Percentiles rank a stretch among this genome's conserved stretches.
Conservation (phyloP, 1,139 yeast species). For the Spencermartinsiella ligniputridi region DNA sequence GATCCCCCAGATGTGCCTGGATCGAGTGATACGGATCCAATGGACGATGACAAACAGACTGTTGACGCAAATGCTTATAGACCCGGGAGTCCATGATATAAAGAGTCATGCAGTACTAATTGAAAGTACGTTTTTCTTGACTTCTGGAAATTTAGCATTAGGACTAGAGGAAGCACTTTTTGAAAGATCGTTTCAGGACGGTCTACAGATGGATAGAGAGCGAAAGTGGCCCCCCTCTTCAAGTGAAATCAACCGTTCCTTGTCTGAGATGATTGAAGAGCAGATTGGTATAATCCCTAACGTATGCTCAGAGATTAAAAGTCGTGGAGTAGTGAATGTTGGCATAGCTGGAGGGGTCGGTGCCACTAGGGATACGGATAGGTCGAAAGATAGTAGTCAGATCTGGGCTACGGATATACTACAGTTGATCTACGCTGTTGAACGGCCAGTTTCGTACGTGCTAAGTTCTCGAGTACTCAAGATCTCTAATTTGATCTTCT, state of each 20-base stretch:
- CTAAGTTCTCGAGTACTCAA: conserved; percentile 11
- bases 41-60: conserved; percentile 18
- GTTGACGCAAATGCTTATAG: conserved; percentile 15
- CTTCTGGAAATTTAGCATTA: conserved; percentile 17
- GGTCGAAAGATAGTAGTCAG: conserved; percentile 2
- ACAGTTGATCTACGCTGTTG: conserved; percentile 18
- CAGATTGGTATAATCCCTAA: conserved; percentile 5
- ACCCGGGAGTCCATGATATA: conserved; percentile 9
- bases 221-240: conserved; percentile 21
- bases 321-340: conserved; percentile 17
- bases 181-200: conserved; percentile 5
- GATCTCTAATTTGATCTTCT: conserved; percentile 14
- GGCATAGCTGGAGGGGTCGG: conserved; percentile 9
- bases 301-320: conserved; percentile 5
- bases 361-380: too few species aligned
- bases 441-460: conserved; percentile 19
- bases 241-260: conserved; percentile 14
- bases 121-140: conserved; percentile 15
- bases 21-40: conserved; percentile 13
- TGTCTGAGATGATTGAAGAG: conserved; percentile 17
- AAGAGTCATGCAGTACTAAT: conserved; percentile 14
- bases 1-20: conserved; percentile 16
- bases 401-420: conserved; percentile 14
- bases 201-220: conserved; percentile 11
- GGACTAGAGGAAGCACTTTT: conserved; percentile 19